Evolutionary conservation across 768 basidiomycete genomes (phyloP), one percentile per base, ranked within the genome.

Genomic region (Russula earlei): DNA sequence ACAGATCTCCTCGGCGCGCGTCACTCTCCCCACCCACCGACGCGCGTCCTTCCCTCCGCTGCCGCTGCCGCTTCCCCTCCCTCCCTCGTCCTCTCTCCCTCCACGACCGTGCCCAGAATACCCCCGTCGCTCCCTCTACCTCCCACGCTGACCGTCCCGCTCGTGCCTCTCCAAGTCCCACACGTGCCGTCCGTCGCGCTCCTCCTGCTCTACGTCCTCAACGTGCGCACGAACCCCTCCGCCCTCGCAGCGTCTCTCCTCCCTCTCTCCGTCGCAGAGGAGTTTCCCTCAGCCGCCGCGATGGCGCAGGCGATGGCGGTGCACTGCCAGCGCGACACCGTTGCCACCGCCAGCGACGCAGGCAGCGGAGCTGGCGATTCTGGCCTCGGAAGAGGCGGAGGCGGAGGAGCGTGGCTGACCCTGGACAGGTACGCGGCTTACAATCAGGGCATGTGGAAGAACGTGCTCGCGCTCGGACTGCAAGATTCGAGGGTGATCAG

Each of bases 381-480:
- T n/a, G n/a, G n/a, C n/a, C n/a, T n/a, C n/a, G n/a, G n/a, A n/a
- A n/a, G n/a, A n/a, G n/a, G 27, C 7, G 9, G 15, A 17, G 25
- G 12, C 4, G 20, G 2, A 1, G 37, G 45, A 15, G 19, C 25
- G 19, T 24, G 20, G 22, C 34, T 3, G 36, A 63, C 67, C 52
- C 64, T 71, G 36, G 74, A 75, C 49, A 68, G 62, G 47, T 65
- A 68, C 56, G 59, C 64, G 60, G 64, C 60, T 36, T 70, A 68
- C 50, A 84, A 80, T 64, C 77, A 79, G 42, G 83, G 84, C n/a
- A 66, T 85, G 48, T 83, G 84, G 83, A 76, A 75, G 63, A 86
- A 86, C 54, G 74, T 78, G 34, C 73, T 86, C 11, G 72, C 72
- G 17, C 69, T 84, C 52, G 81, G 76, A 7, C 72, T 79, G 33